Percentiles rank a stretch among this genome's conserved stretches.
Conservation (phyloP, 495 filamentous ascomycete species). For the Achaetomiella virescens region DNA sequence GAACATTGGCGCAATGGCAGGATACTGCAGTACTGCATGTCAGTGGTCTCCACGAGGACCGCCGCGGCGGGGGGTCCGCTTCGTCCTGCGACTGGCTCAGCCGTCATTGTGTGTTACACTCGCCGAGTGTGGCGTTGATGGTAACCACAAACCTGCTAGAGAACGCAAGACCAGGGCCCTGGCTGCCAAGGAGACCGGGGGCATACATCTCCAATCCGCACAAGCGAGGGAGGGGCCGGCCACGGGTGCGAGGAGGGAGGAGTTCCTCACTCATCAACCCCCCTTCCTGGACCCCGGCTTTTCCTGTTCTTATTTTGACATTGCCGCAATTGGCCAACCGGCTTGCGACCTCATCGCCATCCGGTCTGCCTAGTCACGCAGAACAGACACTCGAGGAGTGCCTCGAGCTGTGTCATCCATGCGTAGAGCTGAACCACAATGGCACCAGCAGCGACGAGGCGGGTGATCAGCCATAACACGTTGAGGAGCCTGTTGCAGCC, state of each 20-base stretch:
- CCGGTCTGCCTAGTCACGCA: background rate
- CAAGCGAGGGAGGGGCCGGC: constrained; percentile 1
- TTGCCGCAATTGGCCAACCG: background rate
- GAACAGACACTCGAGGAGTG: background rate
- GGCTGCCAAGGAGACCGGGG: constrained; percentile 18
- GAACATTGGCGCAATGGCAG: constrained; percentile 12
- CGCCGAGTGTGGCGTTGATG: constrained; percentile 23
- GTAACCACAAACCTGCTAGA: constrained; percentile 16
- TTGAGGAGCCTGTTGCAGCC: background rate
- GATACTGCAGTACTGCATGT: constrained; percentile 2
- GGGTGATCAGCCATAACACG: background rate
- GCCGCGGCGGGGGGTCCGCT: constrained; percentile 7
- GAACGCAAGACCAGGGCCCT: constrained; percentile 8
- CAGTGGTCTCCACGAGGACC: constrained; percentile 14
- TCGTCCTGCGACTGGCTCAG: constrained; percentile 9
- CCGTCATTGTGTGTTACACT: constrained; percentile 3
- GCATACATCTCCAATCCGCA: background rate
- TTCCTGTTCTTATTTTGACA: constrained; percentile 7
- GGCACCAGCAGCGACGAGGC: background rate
- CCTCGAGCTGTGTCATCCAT: background rate
- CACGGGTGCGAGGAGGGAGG: background rate
- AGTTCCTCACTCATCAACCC: background rate
- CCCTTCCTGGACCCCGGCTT: background rate
- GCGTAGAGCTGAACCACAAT: background rate
- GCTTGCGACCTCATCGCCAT: background rate